These are phyloP conservation scores for Lophiostoma macrostomum DNA, from an alignment of 495 filamentous ascomycete genomes.

Conservation along the genomic window DNA sequence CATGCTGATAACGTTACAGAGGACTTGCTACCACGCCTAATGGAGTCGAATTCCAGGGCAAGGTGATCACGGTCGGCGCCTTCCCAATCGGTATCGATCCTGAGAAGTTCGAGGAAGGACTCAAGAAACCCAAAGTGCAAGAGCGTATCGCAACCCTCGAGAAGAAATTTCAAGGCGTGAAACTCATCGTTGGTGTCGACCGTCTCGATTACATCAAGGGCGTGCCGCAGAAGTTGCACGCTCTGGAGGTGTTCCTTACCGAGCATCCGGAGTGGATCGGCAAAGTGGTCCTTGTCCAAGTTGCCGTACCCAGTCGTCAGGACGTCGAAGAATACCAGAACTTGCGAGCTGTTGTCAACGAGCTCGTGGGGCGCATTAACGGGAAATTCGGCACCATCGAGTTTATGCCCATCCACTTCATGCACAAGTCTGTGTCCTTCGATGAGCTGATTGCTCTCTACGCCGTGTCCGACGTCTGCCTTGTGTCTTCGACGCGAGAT, in stretches of 20 bases:
- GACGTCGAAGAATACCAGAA: slow-evolving; percentile 98
- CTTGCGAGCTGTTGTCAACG: slow-evolving; percentile 82
- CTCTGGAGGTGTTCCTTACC: slow-evolving; percentile 83
- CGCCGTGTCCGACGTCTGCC: slow-evolving; percentile 81
- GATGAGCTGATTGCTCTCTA: slow-evolving; percentile 92
- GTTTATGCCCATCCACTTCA: slow-evolving; percentile 90
- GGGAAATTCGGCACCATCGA: slow-evolving; percentile 90
- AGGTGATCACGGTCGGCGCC: slow-evolving; percentile 69
- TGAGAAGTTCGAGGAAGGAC: slow-evolving; percentile 84
- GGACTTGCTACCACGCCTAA: slow-evolving; percentile 77
- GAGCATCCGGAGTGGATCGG: slow-evolving; percentile 90
- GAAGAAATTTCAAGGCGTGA: slow-evolving; percentile 79
- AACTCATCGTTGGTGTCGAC: slow-evolving; percentile 90
- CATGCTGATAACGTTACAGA: slow-evolving; percentile 43
- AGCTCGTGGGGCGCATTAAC: slow-evolving; percentile 87
- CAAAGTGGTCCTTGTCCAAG: slow-evolving; percentile 88
- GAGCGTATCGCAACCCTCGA: slow-evolving; percentile 73
- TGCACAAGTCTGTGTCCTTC: slow-evolving; percentile 85
- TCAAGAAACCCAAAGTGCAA: slow-evolving; percentile 76
- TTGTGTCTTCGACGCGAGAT: slow-evolving; percentile 87
- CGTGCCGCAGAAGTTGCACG: slow-evolving; percentile 90
- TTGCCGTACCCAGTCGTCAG: slow-evolving; percentile 85
- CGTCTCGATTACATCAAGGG: slow-evolving; percentile 95
- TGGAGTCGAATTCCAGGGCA: slow-evolving; percentile 73
- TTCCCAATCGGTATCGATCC: slow-evolving; percentile 96